Base-by-base conservation (phyloP, 768 basidiomycete genomes). In the Imleria badia region DNA sequence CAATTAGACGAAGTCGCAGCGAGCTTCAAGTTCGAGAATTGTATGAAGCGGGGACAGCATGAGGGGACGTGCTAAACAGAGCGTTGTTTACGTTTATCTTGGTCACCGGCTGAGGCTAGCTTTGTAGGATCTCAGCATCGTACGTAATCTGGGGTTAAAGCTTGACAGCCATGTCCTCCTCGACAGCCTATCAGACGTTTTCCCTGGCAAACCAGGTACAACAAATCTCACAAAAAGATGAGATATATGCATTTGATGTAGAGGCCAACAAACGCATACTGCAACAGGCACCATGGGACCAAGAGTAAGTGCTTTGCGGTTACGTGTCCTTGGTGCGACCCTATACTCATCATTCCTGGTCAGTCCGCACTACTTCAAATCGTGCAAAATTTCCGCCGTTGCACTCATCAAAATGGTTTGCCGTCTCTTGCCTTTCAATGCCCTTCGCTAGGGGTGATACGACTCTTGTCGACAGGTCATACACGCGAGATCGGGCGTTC, bases 401-500 rank as follows among this genome's bases (percentile, higher is more conserved):
- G 94, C 96, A 13, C 73, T 99, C 49, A 92, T 98, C 63, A 99
- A 98, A 81, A 98, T 98, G 83, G 88, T 89, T 61, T 50, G 67
- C 51, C 39, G 45, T 44, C 49, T 23, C 33, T 23, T n/a, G 8
- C 41, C 22, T 23, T 23, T 12, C n/a, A 20, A 23, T 29, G 2
- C 20, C 13, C 40, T 33, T 10, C 11, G 13, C 40, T 10, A 14
- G 22, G 13, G 31, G 3, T 26, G 17, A 54, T 19, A 8, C 11
- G n/a, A 3, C 15, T 17, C 9, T 34, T 17, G 20, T 33, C 11
- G 17, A 73, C 73, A 98, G 96, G 89, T 98, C 59, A 98, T 98
- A 69, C 96, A 98, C 70, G 96, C 96, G 31, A 86, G 96, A 47
- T 98, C 96, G 3, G 96, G 96, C 55, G 96, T 97, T 6, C 89